phyloP scores from a whole-genome alignment of 768 basidiomycete genomes.

The Chalciporus chontae region DNA sequence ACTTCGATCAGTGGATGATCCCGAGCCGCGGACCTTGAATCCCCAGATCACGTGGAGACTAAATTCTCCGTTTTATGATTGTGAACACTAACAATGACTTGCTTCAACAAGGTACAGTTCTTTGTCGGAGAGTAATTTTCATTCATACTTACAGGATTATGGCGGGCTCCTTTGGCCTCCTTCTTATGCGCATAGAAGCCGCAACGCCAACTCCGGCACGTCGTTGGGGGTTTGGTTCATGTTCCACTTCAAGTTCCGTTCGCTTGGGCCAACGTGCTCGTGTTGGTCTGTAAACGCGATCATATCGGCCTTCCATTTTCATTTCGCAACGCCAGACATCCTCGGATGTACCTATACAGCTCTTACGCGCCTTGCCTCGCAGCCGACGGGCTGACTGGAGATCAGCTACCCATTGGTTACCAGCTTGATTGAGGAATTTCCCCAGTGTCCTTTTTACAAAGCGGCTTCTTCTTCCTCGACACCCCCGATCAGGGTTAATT shows the following conservation, averaged over 20 bases:
- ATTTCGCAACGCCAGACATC: neutral
- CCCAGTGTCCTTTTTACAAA: neutral
- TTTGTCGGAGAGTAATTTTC: neutral
- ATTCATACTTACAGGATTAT: neutral
- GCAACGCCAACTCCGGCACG: neutral
- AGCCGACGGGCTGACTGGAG: neutral
- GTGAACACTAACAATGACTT: neutral
- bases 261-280: neutral
- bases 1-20: constrained; percentile 15
- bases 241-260: constrained; percentile 5
- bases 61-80: neutral
- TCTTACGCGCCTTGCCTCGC: neutral
- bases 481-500: neutral
- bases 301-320: neutral
- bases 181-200: neutral
- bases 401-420: neutral
- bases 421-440: neutral
- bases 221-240: neutral
- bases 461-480: too few relatives aligned
- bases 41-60: constrained; percentile 19
- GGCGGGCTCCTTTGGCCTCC: neutral
- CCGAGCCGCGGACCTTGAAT: constrained; percentile 21
- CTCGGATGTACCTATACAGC: neutral
- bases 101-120: neutral
- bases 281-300: neutral